phyloP scores from a whole-genome alignment of 257 asterid genomes.

The Avicennia marina region DNA sequence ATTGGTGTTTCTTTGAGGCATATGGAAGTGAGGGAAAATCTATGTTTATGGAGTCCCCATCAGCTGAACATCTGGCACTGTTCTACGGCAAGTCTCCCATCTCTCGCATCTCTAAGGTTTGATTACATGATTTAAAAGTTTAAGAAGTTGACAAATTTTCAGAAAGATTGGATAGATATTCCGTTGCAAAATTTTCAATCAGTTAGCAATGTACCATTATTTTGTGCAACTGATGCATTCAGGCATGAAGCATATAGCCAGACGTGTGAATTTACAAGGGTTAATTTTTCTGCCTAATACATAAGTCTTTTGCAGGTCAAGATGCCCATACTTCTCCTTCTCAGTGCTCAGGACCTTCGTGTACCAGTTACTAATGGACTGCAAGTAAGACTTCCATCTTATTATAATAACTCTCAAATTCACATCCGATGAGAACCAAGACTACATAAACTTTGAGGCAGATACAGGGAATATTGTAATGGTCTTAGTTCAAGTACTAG shows the following conservation, averaged over 20 bases:
- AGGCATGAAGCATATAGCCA: no score
- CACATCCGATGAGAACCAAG: neutral
- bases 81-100: conserved; percentile 80
- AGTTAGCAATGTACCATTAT: no score
- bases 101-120: conserved; percentile 69
- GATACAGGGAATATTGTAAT: no score
- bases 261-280: no score
- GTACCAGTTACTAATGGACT: conserved; percentile 78
- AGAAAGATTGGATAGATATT: no score
- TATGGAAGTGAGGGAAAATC: conserved; percentile 65
- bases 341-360: conserved; percentile 91
- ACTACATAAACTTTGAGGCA: no score
- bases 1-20: conserved; percentile 79
- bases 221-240: no score
- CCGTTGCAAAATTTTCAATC: no score
- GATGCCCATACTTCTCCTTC: conserved; percentile 72
- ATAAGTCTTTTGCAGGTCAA: conserved; percentile 55
- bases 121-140: neutral
- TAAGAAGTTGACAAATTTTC: neutral
- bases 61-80: conserved; percentile 61
- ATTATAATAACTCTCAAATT: neutral
- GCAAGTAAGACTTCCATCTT: conserved; percentile 76
- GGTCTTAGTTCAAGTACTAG: no score
- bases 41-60: conserved; percentile 63
- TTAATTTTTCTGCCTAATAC: neutral